Evolutionary conservation across 1,284 basidiomycete genomes (phyloP).

Genomic region (Ceratobasidium sp.): DNA sequence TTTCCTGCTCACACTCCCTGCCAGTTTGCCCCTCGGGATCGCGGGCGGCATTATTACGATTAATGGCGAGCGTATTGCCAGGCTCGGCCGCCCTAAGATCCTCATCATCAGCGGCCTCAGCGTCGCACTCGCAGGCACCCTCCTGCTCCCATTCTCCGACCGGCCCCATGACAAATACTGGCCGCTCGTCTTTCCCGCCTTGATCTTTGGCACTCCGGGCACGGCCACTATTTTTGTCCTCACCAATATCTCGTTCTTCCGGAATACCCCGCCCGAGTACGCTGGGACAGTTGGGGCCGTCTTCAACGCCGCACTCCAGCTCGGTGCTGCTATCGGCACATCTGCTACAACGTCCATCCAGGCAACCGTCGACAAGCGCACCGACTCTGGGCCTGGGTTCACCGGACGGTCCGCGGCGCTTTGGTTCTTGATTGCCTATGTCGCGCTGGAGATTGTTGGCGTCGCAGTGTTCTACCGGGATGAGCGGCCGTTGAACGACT

Average conservation of each 20-base stretch:
- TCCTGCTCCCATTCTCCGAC: conserved; percentile 57
- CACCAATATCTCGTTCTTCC: conserved; percentile 39
- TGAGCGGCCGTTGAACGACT: conserved; percentile 6
- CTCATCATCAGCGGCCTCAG: conserved; percentile 56
- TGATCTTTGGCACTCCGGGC: conserved; percentile 46
- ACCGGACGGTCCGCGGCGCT: conserved; percentile 41
- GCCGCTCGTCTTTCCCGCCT: conserved; percentile 59
- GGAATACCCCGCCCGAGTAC: conserved; percentile 37
- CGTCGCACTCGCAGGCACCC: conserved; percentile 54
- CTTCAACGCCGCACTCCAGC: conserved; percentile 46
- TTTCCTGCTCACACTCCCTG: not conserved
- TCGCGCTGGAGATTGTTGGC: conserved; percentile 35
- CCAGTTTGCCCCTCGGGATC: conserved; percentile 27
- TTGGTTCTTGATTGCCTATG: conserved; percentile 44
- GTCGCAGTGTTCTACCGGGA: conserved; percentile 41
- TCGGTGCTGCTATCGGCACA: conserved; percentile 43
- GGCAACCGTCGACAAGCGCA: conserved; percentile 39
- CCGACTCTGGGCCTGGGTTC: conserved; percentile 23
- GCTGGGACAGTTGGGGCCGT: conserved; percentile 44
- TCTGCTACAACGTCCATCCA: conserved; percentile 43
- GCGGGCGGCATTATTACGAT: conserved; percentile 49
- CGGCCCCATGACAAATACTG: conserved; percentile 55
- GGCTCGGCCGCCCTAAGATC: conserved; percentile 55
- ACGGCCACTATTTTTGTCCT: conserved; percentile 26
- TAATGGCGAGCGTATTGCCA: conserved; percentile 55